phyloP scores from a whole-genome alignment of 345 rosid genomes.

The Syzygium jambos region DNA sequence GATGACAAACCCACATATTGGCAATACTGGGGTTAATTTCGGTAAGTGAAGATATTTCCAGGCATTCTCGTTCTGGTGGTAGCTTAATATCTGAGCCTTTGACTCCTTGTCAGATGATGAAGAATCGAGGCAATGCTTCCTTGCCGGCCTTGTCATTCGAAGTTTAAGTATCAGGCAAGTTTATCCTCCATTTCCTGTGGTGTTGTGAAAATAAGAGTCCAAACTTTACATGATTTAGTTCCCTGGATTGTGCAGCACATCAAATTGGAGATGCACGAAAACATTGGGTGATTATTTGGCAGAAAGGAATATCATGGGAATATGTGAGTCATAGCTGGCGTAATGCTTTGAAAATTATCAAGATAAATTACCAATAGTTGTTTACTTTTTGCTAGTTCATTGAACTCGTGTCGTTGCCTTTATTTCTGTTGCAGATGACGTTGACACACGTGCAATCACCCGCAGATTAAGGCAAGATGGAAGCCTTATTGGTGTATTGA shows the following conservation, averaged over 20 bases:
- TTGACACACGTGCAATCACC: conserved; percentile 94
- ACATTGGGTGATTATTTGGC: conserved; percentile 72
- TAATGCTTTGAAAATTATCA: background rate
- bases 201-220: background rate
- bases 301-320: conserved; percentile 93
- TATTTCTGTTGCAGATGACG: conserved; percentile 51
- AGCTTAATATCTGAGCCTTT: background rate
- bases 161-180: conserved; percentile 63
- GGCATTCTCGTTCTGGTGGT: background rate
- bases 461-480: conserved; percentile 91
- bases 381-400: background rate
- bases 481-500: conserved; percentile 90
- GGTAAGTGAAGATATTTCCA: conserved; percentile 30
- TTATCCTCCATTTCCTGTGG: background rate
- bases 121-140: conserved; percentile 80
- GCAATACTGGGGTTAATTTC: conserved; percentile 92
- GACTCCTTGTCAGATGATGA: conserved; percentile 60
- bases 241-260: conserved; percentile 39
- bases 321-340: conserved; percentile 29
- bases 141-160: conserved; percentile 84
- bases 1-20: conserved; percentile 97
- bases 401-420: background rate
- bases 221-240: background rate
- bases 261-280: conserved; percentile 86
- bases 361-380: background rate